These are phyloP conservation scores for Rosellinia necatrix DNA, from an alignment of 2,329 filamentous ascomycete species.

Conservation along the genomic window DNA sequence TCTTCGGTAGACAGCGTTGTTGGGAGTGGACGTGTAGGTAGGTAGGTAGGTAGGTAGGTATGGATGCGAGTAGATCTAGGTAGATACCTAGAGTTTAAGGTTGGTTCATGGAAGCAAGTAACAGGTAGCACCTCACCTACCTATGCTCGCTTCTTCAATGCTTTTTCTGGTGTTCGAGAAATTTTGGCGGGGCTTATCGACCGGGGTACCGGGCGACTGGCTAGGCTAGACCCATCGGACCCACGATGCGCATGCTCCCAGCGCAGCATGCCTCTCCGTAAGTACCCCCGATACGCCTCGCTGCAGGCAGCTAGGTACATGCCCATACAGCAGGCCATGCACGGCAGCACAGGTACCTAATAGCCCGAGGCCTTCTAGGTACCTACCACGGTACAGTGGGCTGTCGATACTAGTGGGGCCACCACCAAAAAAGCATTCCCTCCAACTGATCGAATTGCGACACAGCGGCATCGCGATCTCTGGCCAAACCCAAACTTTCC, in stretches of 20 bases:
- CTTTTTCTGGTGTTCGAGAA: constrained; percentile 2
- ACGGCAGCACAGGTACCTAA: too few species aligned
- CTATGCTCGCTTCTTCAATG: not conserved
- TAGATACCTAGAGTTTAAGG: too few species aligned
- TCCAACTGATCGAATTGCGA: constrained; percentile 23
- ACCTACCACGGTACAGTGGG: constrained; percentile 1
- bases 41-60: too few species aligned
- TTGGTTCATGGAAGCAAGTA: not conserved
- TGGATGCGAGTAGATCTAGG: too few species aligned
- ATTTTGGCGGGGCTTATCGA: constrained; percentile 28
- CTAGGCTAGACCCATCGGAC: constrained; percentile 3
- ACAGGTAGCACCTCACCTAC: not conserved
- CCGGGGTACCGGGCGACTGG: constrained; percentile 13
- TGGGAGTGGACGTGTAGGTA: not conserved
- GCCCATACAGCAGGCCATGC: too few species aligned
- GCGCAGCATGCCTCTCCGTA: constrained; percentile 2
- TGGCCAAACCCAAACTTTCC: constrained; percentile 10
- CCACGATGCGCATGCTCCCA: not conserved
- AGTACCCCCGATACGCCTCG: not conserved
- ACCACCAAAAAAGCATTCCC: constrained; percentile 23
- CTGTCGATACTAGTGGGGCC: constrained; percentile 4
- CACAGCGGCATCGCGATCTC: constrained; percentile 23
- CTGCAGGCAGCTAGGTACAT: not conserved
- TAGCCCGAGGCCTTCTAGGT: too few species aligned
- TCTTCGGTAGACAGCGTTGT: not conserved